phyloP scores from a whole-genome alignment of 176 grass and related monocot species.

The Neostapfia colusana region DNA sequence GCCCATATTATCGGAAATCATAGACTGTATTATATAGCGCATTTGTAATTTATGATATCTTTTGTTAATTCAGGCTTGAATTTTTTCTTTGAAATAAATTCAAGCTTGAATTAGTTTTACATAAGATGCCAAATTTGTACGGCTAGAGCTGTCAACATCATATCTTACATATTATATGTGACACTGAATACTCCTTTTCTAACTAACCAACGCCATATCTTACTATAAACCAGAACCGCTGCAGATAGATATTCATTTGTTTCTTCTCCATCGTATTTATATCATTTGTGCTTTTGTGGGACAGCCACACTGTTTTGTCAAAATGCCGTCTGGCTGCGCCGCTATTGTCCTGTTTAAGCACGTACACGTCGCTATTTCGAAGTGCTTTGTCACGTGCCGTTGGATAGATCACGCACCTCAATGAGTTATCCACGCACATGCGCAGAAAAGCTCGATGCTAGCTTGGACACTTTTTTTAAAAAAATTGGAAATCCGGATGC shows the following conservation, averaged over 20 bases:
- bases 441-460: conserved; percentile 13
- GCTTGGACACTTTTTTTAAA: neutral
- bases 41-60: no score
- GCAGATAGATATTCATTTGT: neutral
- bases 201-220: neutral
- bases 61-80: no score
- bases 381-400: conserved; percentile 35
- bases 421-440: conserved; percentile 4
- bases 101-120: no score
- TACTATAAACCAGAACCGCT: neutral
- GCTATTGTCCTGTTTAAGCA: neutral
- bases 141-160: no score
- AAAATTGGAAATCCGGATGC: neutral
- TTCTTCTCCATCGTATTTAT: neutral
- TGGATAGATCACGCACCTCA: conserved; percentile 11
- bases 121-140: no score
- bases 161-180: no score
- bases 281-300: neutral
- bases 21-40: no score
- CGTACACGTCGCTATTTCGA: neutral
- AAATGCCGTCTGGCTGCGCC: neutral
- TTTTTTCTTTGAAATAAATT: no score
- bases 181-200: neutral
- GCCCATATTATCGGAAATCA: no score
- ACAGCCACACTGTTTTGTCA: neutral